These are phyloP conservation scores for Neurospora terricola DNA, from an alignment of 495 filamentous ascomycete genomes.

Conservation along the genomic window DNA sequence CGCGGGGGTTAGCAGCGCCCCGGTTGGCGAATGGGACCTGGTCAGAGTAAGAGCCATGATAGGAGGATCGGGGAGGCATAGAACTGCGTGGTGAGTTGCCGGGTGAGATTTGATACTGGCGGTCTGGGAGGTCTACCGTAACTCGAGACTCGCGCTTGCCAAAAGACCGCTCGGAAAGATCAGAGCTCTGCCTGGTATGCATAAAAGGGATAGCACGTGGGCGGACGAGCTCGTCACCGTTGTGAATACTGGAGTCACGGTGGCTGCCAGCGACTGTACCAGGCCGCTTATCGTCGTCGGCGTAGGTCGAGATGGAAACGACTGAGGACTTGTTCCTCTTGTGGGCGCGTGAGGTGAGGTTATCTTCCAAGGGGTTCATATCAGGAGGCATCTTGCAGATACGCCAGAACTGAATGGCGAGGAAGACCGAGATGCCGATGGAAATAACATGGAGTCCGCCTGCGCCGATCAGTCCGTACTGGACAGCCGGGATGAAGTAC, in stretches of 20 bases:
- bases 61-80: slow-evolving; percentile 13
- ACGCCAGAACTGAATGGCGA: slow-evolving; percentile 66
- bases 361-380: slow-evolving; percentile 83
- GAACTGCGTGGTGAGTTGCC: slow-evolving; percentile 38
- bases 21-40: slow-evolving; percentile 25
- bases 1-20: slow-evolving; percentile 18
- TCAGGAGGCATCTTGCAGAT: slow-evolving; percentile 76
- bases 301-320: slow-evolving; percentile 41
- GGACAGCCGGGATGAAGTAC: slow-evolving; percentile 51
- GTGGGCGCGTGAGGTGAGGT: slow-evolving; percentile 65
- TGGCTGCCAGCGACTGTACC: slow-evolving; percentile 38
- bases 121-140: slow-evolving; percentile 33
- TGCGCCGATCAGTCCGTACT: slow-evolving; percentile 49
- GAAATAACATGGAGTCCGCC: slow-evolving; percentile 62
- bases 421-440: slow-evolving; percentile 55
- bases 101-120: slow-evolving; percentile 39
- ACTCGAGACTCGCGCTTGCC: slow-evolving; percentile 37
- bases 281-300: slow-evolving; percentile 40
- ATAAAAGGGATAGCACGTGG: slow-evolving; percentile 63
- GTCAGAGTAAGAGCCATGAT: slow-evolving; percentile 29
- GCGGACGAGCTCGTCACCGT: slow-evolving; percentile 45
- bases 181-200: slow-evolving; percentile 49
- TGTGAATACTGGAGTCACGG: slow-evolving; percentile 33
- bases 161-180: slow-evolving; percentile 38
- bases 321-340: slow-evolving; percentile 70